These are phyloP conservation scores for Trichoderma arundinaceum DNA, from an alignment of 2,329 filamentous ascomycete genomes.

Conservation along the genomic window DNA sequence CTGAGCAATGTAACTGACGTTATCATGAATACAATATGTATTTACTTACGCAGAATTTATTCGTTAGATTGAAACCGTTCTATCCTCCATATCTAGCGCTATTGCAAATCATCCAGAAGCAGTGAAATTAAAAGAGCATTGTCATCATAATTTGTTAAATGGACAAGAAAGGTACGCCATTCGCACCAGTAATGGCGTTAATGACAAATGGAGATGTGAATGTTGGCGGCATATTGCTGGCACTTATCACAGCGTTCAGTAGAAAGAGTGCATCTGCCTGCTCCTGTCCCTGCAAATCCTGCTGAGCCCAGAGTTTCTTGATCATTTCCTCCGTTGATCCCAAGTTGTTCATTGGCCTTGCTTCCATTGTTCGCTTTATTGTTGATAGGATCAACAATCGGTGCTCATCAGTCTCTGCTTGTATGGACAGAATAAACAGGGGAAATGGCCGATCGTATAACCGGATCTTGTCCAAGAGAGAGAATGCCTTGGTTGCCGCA, in stretches of 20 bases:
- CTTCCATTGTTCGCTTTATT: slow-evolving; percentile 15
- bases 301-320: slow-evolving; percentile 26
- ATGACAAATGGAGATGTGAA: slow-evolving; percentile 26
- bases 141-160: background rate
- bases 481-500: slow-evolving; percentile 24
- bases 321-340: slow-evolving; percentile 26
- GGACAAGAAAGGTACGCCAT: slow-evolving; percentile 18
- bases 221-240: slow-evolving; percentile 25
- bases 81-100: background rate
- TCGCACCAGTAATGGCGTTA: slow-evolving; percentile 13
- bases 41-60: background rate
- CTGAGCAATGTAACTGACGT: background rate
- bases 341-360: slow-evolving; percentile 22
- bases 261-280: slow-evolving; percentile 28
- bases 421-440: slow-evolving; percentile 18
- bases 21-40: background rate
- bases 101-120: background rate
- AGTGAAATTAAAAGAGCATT: background rate
- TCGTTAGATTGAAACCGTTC: background rate
- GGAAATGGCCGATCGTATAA: slow-evolving; percentile 26
- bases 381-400: slow-evolving; percentile 16
- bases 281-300: slow-evolving; percentile 29
- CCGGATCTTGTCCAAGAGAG: slow-evolving; percentile 21
- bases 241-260: slow-evolving; percentile 28
- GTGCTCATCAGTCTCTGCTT: slow-evolving; percentile 29